These are phyloP conservation scores for Lecanicillium sp. DNA, from an alignment of 2,329 filamentous ascomycete species.

Conservation along the genomic window DNA sequence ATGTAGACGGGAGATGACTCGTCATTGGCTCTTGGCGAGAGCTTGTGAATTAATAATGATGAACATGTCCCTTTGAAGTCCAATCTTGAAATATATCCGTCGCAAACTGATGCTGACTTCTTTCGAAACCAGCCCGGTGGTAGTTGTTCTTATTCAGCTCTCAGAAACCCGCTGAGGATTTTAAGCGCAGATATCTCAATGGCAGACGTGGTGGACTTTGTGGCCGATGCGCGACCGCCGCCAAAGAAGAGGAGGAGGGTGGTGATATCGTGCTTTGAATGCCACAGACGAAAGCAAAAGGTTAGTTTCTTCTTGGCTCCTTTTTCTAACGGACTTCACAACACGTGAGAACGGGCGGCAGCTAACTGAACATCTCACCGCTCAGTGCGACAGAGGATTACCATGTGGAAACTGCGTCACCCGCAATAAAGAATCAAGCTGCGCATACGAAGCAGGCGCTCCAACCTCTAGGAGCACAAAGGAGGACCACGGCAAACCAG, in stretches of 20 bases:
- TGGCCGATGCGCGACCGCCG: constrained; percentile 19
- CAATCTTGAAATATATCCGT: too few species aligned
- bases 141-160: too few species aligned
- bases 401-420: constrained; percentile 53
- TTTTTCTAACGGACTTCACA: not conserved
- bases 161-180: too few species aligned
- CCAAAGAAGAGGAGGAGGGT: constrained; percentile 50
- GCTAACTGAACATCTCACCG: not conserved
- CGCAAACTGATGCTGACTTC: too few species aligned
- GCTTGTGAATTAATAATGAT: too few species aligned
- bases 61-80: too few species aligned
- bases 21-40: too few species aligned
- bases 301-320: constrained; percentile 19
- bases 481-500: not conserved
- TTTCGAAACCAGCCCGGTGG: too few species aligned
- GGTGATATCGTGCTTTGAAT: constrained; percentile 57
- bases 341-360: too few species aligned
- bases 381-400: constrained; percentile 48
- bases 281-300: constrained; percentile 56
- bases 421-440: constrained; percentile 46
- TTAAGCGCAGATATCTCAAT: too few species aligned
- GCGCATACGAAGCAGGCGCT: constrained; percentile 46
- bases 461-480: constrained; percentile 30
- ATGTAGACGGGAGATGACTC: too few species aligned
- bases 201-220: constrained; percentile 11